Evolutionary conservation across 2,329 filamentous ascomycete species (phyloP), one percentile per base, ranked within the genome.

Genomic region (Dendrostoma leiphaemia): DNA sequence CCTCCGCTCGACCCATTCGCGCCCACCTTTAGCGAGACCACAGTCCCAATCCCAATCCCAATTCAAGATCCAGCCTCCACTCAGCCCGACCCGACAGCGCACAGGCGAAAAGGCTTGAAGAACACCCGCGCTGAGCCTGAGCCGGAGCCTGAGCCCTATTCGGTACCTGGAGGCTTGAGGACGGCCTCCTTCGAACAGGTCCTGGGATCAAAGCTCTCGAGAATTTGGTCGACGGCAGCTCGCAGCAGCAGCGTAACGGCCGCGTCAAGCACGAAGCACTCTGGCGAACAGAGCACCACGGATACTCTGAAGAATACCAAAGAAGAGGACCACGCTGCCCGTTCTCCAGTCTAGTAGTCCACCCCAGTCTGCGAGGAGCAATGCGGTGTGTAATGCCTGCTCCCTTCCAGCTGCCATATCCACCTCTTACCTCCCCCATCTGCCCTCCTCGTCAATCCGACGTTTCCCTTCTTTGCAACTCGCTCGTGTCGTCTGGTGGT

Each of bases 351-450:
- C 45, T 34, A 48, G 24, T 48, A 19, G 21, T 45, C 34, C 43
- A 40, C 17, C 34, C 34, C 15, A 28, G 23, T 52, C 44, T 34
- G 28, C 44, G 49, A 56, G 56, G 51, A 56, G 59, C 52, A 49
- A 61, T 61, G 60, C 56, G 51, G 60, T 61, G 48, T 53, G 60
- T 61, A 43, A 51, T 43, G 48, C 38, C 32, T 47, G 44, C 28
- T 28, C 23, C 48, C 38, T 37, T 45, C n/a, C 40, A 49, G 17
- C 46, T 26, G n/a, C 41, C 23, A 28, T 43, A 13, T 43, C 31
- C 43, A 15, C 26, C 24, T 29, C 34, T 29, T 24, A n/a, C n/a
- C 31, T 15, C 26, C 17, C 34, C 40, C 23, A 15, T 34, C 23
- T 28, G 24, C 24, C 23, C 29, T 26, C 35, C 19, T 31, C n/a